Evolutionary conservation across 768 basidiomycete species (phyloP), one percentile per base, ranked within the genome.

Genomic region (Podaxis sp.): DNA sequence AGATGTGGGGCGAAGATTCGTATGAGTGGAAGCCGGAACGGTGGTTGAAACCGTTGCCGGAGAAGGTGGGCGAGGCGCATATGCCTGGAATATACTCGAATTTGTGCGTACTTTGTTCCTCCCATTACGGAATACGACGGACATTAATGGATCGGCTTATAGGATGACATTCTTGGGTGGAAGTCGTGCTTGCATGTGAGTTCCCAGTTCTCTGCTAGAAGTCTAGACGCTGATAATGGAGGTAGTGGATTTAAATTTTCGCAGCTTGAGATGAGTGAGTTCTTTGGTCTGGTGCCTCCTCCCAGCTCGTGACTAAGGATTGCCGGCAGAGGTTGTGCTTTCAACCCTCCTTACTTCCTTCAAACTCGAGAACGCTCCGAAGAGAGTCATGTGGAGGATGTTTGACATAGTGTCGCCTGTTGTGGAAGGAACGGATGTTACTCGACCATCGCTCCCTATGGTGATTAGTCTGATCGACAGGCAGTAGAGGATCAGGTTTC

Each of bases 1-100:
- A 66, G 2, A 64, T 78, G 2, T 82, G 80, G 81, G 81, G 80
- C 0, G 65, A 66, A 8, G 80, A 82, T 64, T 73, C 77, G 2
- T 36, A 71, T 12, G 75, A 77, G 57, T 82, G 77, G 76, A 77
- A 73, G 59, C 80, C 80, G 4, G 80, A 80, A 58, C 72, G 80
- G 40, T 82, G 78, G 78, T 66, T 80, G 3, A 67, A 69, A 0
- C 71, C 73, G 0, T 68, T 79, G 17, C 80, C 78, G 0, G 66
- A 72, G 4, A 57, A 60, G 12, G 69, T 78, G 6, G 28, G 48
- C 8, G 49, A 57, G 2, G 66, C 68, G 0, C 57, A 66, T 7
- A 56, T 68, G 13, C 67, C 70, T 20, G 68, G 68, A 3, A 59
- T 71, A 6, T 71, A 68, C 52, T 67, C 66, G 10, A 52, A 67